Evolutionary conservation across 345 rosid species (phyloP).

Genomic region (Syzygium aqueum): DNA sequence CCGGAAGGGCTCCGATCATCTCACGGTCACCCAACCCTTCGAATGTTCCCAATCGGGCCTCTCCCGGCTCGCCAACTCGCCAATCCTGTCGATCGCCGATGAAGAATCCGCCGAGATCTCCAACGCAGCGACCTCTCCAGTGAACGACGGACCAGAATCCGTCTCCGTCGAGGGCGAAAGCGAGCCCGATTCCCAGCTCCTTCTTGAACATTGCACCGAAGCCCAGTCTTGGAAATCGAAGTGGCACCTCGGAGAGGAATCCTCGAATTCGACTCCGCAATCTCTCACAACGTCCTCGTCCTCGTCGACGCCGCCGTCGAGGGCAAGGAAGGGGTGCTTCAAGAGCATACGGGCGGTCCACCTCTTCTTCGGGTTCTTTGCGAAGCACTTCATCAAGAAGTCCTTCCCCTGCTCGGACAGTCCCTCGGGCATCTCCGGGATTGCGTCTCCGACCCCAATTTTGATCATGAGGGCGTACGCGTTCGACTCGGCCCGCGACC

Average conservation of each 20-base stretch:
- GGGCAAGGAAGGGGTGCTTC: constrained; percentile 47
- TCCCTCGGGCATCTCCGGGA: constrained; percentile 43
- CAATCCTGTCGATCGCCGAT: not conserved
- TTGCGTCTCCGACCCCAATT: constrained; percentile 46
- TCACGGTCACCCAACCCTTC: not conserved
- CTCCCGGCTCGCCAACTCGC: not conserved
- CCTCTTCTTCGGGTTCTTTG: constrained; percentile 43
- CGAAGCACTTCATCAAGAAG: constrained; percentile 57
- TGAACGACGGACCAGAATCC: not conserved
- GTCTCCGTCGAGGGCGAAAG: not conserved
- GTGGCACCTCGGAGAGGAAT: constrained; percentile 5
- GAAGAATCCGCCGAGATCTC: not conserved
- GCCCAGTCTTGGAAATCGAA: constrained; percentile 1
- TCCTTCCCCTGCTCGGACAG: constrained; percentile 65
- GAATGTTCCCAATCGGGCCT: not conserved
- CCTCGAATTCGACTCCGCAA: not conserved
- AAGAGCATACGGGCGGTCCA: constrained; percentile 77
- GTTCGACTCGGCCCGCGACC: constrained; percentile 11
- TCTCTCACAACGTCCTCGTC: not conserved
- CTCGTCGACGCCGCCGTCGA: not conserved
- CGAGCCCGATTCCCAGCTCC: not conserved
- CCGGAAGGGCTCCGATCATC: not conserved
- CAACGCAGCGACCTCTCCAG: not conserved
- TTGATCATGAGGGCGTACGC: constrained; percentile 34
- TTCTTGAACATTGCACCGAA: not conserved